Percentiles rank a stretch among this genome's conserved stretches.
These are phyloP conservation scores for Helenozyma rhizophorensis DNA, from an alignment of 805 yeast species.

Conservation along the genomic window DNA sequence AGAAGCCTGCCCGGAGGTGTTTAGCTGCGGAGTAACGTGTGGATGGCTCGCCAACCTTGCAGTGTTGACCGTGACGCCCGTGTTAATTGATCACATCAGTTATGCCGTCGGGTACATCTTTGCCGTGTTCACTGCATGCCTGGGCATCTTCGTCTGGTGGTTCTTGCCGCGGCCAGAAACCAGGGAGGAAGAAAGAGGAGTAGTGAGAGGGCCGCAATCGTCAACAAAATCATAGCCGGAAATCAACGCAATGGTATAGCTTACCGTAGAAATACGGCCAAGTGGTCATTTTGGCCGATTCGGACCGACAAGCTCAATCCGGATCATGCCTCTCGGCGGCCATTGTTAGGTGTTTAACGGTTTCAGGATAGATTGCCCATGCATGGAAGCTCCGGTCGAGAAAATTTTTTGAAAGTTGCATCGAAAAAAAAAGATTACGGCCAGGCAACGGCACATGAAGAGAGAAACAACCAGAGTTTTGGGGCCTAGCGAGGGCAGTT, in stretches of 20 bases:
- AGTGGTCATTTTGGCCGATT: neutral
- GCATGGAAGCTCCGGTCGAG: too few relatives aligned
- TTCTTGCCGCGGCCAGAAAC: too few relatives aligned
- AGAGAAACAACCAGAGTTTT: too few relatives aligned
- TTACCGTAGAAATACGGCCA: constrained; percentile 1
- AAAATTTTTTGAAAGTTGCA: too few relatives aligned
- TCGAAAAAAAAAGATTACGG: too few relatives aligned
- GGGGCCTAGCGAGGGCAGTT: too few relatives aligned
- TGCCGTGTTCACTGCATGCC: constrained; percentile 11
- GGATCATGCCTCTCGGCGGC: neutral
- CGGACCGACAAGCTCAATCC: neutral
- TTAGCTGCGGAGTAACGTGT: constrained; percentile 16
- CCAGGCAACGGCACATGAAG: too few relatives aligned
- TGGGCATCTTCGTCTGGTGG: constrained; percentile 15
- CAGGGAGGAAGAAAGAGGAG: too few relatives aligned
- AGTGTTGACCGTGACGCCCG: constrained; percentile 20
- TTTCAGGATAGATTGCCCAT: too few relatives aligned
- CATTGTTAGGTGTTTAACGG: too few relatives aligned
- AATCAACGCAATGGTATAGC: neutral
- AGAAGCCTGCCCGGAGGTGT: constrained; percentile 17
- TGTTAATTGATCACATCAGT: constrained; percentile 16
- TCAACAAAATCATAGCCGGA: neutral
- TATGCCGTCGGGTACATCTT: constrained; percentile 19
- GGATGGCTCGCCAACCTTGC: constrained; percentile 22
- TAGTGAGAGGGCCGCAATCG: neutral